Evolutionary conservation across 2,329 filamentous ascomycete species (phyloP).

Genomic region (Colletotrichum nymphaeae): DNA sequence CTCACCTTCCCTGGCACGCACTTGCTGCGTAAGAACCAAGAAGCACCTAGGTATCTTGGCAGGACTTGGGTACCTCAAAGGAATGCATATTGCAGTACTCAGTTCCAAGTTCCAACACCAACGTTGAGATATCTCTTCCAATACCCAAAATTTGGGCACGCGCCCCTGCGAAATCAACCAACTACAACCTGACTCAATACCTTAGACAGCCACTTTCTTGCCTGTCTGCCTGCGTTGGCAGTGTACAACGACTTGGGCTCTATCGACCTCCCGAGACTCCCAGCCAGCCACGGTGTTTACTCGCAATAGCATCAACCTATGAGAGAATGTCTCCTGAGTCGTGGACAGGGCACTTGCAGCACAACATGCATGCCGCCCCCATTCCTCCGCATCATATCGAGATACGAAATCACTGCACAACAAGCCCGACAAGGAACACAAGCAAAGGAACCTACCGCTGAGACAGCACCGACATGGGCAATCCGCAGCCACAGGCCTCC

Average conservation of each 20-base stretch:
- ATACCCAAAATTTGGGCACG: too few relatives aligned
- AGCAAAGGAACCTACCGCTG: background rate
- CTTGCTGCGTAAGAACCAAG: too few relatives aligned
- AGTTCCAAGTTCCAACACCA: too few relatives aligned
- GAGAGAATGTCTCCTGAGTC: background rate
- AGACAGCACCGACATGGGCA: slow-evolving; percentile 17
- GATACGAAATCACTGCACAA: slow-evolving; percentile 10
- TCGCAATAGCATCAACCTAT: background rate
- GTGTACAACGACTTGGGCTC: too few relatives aligned
- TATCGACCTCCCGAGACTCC: background rate
- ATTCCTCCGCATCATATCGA: slow-evolving; percentile 11
- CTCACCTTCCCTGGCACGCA: background rate
- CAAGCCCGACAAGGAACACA: background rate
- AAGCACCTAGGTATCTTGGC: too few relatives aligned
- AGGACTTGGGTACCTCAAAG: too few relatives aligned
- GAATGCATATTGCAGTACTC: too few relatives aligned
- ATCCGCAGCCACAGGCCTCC: background rate
- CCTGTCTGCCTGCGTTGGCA: too few relatives aligned
- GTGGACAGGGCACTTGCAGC: slow-evolving; percentile 4
- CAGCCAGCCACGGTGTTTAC: background rate
- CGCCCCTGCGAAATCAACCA: too few relatives aligned
- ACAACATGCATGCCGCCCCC: slow-evolving; percentile 4
- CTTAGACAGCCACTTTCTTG: too few relatives aligned
- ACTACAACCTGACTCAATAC: too few relatives aligned
- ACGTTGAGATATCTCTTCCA: too few relatives aligned